These are phyloP conservation scores for Lumnitzera racemosa DNA, from an alignment of 345 rosid species.

Conservation along the genomic window DNA sequence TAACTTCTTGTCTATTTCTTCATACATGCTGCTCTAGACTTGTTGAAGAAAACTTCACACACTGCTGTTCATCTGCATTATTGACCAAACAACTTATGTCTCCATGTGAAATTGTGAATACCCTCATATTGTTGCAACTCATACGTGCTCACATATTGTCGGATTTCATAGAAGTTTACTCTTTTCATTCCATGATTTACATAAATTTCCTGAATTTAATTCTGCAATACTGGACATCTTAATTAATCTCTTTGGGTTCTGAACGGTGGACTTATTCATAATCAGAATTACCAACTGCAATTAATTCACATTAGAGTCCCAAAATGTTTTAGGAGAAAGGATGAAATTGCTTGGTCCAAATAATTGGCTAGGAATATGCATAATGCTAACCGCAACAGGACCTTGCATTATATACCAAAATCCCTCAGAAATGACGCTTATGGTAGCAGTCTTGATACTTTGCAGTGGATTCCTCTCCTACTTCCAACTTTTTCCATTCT, in stretches of 20 bases:
- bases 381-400: conserved; percentile 35
- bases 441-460: conserved; percentile 32
- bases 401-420: conserved; percentile 66
- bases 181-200: too few relatives aligned
- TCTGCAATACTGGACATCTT: conserved; percentile 84
- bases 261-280: conserved; percentile 42
- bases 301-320: conserved; percentile 42
- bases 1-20: too few relatives aligned
- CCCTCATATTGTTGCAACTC: too few relatives aligned
- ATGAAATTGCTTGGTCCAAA: conserved; percentile 77
- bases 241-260: conserved; percentile 79
- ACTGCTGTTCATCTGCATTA: too few relatives aligned
- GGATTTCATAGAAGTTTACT: too few relatives aligned
- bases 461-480: conserved; percentile 47
- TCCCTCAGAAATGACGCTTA: conserved; percentile 43
- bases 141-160: too few relatives aligned
- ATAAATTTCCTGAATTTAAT: conserved; percentile 61
- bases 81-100: too few relatives aligned
- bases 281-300: conserved; percentile 38
- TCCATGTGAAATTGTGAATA: too few relatives aligned
- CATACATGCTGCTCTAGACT: too few relatives aligned
- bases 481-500: conserved; percentile 72
- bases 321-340: conserved; percentile 36
- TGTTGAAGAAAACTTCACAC: too few relatives aligned
- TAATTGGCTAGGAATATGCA: conserved; percentile 55